These are phyloP conservation scores for Avena eriantha DNA, from an alignment of 176 grass and related monocot species.

Conservation along the genomic window DNA sequence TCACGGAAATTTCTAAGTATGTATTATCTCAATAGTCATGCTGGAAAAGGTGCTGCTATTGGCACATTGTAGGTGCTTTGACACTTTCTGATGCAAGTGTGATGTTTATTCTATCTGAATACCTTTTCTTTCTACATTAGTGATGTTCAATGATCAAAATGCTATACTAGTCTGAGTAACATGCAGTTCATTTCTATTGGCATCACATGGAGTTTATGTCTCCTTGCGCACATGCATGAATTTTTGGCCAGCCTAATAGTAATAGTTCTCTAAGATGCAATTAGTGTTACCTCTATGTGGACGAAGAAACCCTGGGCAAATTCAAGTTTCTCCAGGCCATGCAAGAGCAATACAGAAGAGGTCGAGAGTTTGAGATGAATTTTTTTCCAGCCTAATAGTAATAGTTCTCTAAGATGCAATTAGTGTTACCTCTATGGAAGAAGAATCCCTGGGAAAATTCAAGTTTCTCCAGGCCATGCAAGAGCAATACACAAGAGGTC, in stretches of 20 bases:
- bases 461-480: slow-evolving; percentile 18
- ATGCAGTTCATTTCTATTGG: slow-evolving; percentile 2
- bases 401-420: background rate
- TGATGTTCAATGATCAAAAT: slow-evolving; percentile 1
- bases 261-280: background rate
- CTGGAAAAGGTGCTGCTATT: background rate
- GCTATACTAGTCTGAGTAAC: background rate
- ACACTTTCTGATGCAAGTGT: background rate
- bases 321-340: slow-evolving; percentile 25
- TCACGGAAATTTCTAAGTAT: background rate
- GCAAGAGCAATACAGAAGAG: slow-evolving; percentile 32
- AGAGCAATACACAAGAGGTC: slow-evolving; percentile 35
- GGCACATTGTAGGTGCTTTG: background rate
- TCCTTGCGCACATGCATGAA: background rate
- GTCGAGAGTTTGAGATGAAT: slow-evolving; percentile 25
- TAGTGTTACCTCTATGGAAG: slow-evolving; percentile 14
- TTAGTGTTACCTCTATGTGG: slow-evolving; percentile 6
- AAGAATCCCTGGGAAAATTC: background rate
- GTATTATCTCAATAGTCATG: background rate
- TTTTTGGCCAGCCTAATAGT: background rate
- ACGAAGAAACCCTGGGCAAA: background rate
- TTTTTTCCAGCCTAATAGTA: background rate
- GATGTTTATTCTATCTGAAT: background rate
- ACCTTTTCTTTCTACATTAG: background rate
- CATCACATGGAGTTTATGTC: background rate